Percentiles rank a stretch among this genome's conserved stretches.
phyloP scores from a whole-genome alignment of 2,329 filamentous ascomycete species.

The Xylaria sp. region DNA sequence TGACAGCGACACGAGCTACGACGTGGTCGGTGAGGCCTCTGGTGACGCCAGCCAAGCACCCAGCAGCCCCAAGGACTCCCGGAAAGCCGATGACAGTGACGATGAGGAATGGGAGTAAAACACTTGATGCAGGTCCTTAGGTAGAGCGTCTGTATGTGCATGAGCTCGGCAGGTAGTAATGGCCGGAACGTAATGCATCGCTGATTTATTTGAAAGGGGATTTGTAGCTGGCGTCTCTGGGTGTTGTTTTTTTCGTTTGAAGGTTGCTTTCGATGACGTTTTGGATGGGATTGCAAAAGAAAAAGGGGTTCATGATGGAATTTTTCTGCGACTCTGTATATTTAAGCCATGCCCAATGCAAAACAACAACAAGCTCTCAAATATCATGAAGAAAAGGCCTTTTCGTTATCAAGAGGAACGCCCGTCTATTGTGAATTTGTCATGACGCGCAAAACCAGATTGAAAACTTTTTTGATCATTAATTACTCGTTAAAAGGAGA shows the following conservation, averaged over 20 bases:
- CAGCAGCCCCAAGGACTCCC: constrained; percentile 54
- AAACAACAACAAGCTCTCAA: background rate
- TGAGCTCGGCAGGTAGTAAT: constrained; percentile 1
- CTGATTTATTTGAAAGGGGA: constrained; percentile 5
- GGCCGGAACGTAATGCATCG: constrained; percentile 3
- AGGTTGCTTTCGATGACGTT: constrained; percentile 7
- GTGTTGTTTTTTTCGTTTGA: background rate
- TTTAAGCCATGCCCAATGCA: constrained; percentile 5
- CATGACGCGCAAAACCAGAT: background rate
- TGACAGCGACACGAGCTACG: constrained; percentile 93
- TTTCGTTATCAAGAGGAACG: background rate
- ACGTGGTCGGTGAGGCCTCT: constrained; percentile 76
- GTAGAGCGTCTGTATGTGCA: background rate
- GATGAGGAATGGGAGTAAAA: constrained; percentile 33
- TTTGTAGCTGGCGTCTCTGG: constrained; percentile 17
- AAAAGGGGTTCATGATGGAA: constrained; percentile 4
- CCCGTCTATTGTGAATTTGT: background rate
- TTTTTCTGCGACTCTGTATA: constrained; percentile 24
- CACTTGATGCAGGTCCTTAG: background rate
- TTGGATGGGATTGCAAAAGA: constrained; percentile 13
- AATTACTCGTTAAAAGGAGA: constrained; percentile 1
- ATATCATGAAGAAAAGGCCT: background rate
- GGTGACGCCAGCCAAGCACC: constrained; percentile 74
- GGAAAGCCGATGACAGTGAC: constrained; percentile 50
- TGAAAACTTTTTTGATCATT: background rate